A percentile compares a stretch with the other conserved stretches of the same genome.
phyloP scores from a whole-genome alignment of 345 rosid genomes.

The Lepidium aucheri region DNA sequence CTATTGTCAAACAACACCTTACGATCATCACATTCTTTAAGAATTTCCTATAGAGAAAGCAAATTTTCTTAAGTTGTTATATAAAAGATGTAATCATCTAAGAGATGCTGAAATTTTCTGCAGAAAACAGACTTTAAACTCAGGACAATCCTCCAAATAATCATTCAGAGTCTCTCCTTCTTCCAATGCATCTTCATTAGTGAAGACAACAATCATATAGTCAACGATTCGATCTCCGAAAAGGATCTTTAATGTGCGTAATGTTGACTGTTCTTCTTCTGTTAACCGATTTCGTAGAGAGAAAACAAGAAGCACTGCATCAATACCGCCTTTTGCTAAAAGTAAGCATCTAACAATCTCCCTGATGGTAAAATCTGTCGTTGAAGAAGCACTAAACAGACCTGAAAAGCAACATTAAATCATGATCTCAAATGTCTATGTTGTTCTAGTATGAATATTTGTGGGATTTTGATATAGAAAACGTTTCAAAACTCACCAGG shows the following conservation, averaged over 20 bases:
- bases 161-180: constrained; percentile 17
- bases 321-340: constrained; percentile 15
- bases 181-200: constrained; percentile 16
- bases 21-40: constrained; percentile 19
- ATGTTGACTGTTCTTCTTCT: constrained; percentile 19
- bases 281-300: constrained; percentile 19
- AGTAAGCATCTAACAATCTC: constrained; percentile 19
- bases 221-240: constrained; percentile 17
- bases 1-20: constrained; percentile 27
- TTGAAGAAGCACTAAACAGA: constrained; percentile 17
- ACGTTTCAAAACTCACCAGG: constrained; percentile 45
- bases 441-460: background rate
- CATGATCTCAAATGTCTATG: background rate
- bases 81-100: background rate
- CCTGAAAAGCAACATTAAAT: constrained; percentile 2
- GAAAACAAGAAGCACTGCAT: constrained; percentile 26
- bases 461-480: background rate
- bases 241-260: constrained; percentile 6
- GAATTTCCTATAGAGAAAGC: constrained; percentile 9
- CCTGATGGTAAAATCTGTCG: constrained; percentile 11
- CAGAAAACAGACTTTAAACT: constrained; percentile 8
- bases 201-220: constrained; percentile 25
- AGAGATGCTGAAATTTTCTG: background rate
- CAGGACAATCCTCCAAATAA: constrained; percentile 14
- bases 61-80: background rate